Evolutionary conservation across 2,329 filamentous ascomycete genomes (phyloP), one percentile per base, ranked within the genome.

Genomic region (Onygenales sp.): DNA sequence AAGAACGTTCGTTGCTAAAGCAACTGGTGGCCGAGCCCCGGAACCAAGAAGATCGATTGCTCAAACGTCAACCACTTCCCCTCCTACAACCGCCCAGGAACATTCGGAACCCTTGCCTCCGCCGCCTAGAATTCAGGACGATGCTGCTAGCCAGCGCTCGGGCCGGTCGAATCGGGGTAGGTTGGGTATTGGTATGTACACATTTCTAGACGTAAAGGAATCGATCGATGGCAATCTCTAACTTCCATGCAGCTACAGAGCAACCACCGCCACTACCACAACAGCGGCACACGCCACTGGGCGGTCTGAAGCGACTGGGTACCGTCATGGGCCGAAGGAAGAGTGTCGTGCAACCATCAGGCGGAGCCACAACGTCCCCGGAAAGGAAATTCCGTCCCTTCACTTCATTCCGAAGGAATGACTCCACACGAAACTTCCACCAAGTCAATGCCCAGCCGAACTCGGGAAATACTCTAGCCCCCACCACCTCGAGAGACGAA

Each of bases 131-230:
- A 60, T 68, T 50, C 67, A 71, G 44, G 80, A 83, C 60, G 80
- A 83, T 65, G 67, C 72, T 53, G 71, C 74, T 54, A 81, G 79
- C 60, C 76, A 80, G 57, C 76, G 76, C 56, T 82, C 80, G 54
- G 74, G 72, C 52, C 56, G 70, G 60, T 79, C 75, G 47, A 73
- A 65, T 17, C 67, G 65, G 53, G 60, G 59, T 34, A 64, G 65
- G 55, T 60, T 67, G 42, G 62, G 66, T 14, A 65, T 69, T 56
- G 63, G 68, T 71, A 66, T 67, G 64, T 65, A 58, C 46, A 42
- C 42, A 21, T 31, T 21, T 34, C 10, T 44, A 33, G 10, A 40
- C 13, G 14, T 37, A 49, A n/a, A 21, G 52, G 34, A 51, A 58
- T 7, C 17, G 13, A 39, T 36, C 40, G 56, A 27, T 27, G 21